Base-by-base conservation (phyloP, 768 basidiomycete genomes). In the Psilocybe cubensis region DNA sequence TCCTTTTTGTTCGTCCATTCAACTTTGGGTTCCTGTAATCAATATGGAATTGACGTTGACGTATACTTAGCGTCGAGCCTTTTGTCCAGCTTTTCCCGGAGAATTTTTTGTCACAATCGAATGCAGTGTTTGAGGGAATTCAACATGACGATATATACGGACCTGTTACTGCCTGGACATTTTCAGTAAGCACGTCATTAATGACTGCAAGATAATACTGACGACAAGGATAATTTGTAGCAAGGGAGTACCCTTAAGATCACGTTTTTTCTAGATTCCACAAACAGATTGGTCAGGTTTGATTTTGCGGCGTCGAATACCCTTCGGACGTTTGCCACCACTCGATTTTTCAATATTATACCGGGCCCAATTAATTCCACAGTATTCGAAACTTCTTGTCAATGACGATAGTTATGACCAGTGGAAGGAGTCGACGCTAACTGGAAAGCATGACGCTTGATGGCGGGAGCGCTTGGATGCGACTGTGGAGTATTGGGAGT, bases 321-420 rank as follows among this genome's bases (percentile, higher is more conserved):
- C 7, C 60, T 67, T 43, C 64, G 69, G 24, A 72, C 67, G 25
- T 69, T 69, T 52, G 51, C 71, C 11, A 72, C 69, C 0, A 72
- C 71, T 11, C 59, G 70, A 3, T 69, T 72, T 44, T 71, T 71
- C 59, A 68, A 71, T 46, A 68, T 69, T 18, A 58, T 69, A 27
- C 65, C 62, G 20, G 66, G 68, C 3, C 66, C 65, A 2, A 62
- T 68, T 2, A 56, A 72, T 28, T 51, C 65, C 7, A 67, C 65
- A 20, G 60, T 69, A 14, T 70, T 71, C 48, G 54, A 69, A 17
- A 67, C 66, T 12, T 56, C 61, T 23, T 70, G 69, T 44, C 21
- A 35, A 7, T 62, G 23, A 41, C 31, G 18, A 7, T 46, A 18
- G 12, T 24, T 18, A 42, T 14, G n/a, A n/a, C n/a, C n/a, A n/a